Percentiles rank a stretch among this genome's conserved stretches.
These are phyloP conservation scores for Nemania sp. DNA, from an alignment of 2,329 filamentous ascomycete species.

Conservation along the genomic window DNA sequence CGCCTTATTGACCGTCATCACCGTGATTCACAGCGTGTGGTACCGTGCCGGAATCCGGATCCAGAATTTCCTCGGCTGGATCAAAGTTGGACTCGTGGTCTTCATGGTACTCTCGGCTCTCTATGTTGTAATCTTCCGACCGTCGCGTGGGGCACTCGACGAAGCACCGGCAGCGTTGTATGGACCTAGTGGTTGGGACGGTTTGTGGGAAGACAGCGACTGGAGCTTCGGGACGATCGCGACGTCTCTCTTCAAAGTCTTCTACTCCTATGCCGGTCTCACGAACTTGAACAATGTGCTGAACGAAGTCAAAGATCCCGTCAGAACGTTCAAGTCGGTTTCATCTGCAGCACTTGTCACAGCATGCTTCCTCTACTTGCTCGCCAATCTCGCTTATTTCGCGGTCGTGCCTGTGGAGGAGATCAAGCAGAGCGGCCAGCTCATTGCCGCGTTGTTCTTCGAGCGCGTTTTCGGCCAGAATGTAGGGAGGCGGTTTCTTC, in stretches of 20 bases:
- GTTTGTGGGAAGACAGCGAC: slow-evolving; percentile 65
- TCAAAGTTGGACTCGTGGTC: slow-evolving; percentile 62
- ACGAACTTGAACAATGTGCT: slow-evolving; percentile 71
- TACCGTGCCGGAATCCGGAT: slow-evolving; percentile 60
- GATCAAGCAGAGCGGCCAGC: slow-evolving; percentile 66
- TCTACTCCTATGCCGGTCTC: slow-evolving; percentile 69
- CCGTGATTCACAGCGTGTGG: slow-evolving; percentile 61
- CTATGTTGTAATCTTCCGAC: slow-evolving; percentile 58
- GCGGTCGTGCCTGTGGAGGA: slow-evolving; percentile 68
- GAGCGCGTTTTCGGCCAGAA: slow-evolving; percentile 62
- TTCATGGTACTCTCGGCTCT: slow-evolving; percentile 65
- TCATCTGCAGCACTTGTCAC: slow-evolving; percentile 63
- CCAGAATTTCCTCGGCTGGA: slow-evolving; percentile 64
- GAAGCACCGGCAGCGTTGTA: slow-evolving; percentile 13
- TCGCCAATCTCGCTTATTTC: slow-evolving; percentile 66
- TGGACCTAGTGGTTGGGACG: slow-evolving; percentile 47
- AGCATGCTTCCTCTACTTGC: slow-evolving; percentile 65
- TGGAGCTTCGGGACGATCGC: slow-evolving; percentile 72
- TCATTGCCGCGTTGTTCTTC: slow-evolving; percentile 71
- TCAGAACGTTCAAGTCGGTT: slow-evolving; percentile 66
- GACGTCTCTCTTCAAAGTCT: slow-evolving; percentile 68
- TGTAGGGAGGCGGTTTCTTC: slow-evolving; percentile 60
- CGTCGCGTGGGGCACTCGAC: slow-evolving; percentile 22
- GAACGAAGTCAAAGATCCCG: slow-evolving; percentile 70
- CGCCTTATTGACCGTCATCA: slow-evolving; percentile 58